Evolutionary conservation across 805 yeast species (phyloP).

Genomic region (Schizosaccharomyces japonicus): DNA sequence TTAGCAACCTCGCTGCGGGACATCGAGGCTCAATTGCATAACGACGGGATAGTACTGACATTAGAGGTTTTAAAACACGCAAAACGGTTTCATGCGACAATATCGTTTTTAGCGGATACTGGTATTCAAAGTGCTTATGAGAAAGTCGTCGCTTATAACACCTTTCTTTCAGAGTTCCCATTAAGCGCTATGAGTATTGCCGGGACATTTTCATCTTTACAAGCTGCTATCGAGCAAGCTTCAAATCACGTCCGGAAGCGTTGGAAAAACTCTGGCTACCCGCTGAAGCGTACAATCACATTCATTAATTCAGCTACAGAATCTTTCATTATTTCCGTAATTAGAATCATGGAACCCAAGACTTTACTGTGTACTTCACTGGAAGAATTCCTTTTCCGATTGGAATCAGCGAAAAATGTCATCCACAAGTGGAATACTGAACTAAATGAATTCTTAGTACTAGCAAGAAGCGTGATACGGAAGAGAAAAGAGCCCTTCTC

Average conservation of each 20-base stretch:
- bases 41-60: conserved; percentile 31
- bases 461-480: neutral
- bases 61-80: conserved; percentile 39
- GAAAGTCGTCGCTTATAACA: conserved; percentile 24
- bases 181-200: conserved; percentile 32
- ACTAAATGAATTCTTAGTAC: neutral
- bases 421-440: neutral
- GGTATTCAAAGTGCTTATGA: conserved; percentile 22
- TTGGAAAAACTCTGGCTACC: neutral
- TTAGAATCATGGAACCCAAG: neutral
- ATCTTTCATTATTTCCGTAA: neutral
- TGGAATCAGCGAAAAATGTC: neutral
- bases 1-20: conserved; percentile 36
- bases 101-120: conserved; percentile 47
- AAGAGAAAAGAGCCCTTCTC: neutral
- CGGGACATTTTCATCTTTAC: conserved; percentile 22
- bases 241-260: conserved; percentile 28
- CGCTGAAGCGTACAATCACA: neutral
- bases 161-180: conserved; percentile 48
- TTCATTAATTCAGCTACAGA: neutral
- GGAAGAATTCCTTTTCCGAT: neutral
- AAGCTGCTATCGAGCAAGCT: conserved; percentile 23
- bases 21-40: conserved; percentile 33
- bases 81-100: conserved; percentile 58
- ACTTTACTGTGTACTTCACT: neutral